Conservation (phyloP, 2,329 filamentous ascomycete species). For the Colletotrichum navitas region DNA sequence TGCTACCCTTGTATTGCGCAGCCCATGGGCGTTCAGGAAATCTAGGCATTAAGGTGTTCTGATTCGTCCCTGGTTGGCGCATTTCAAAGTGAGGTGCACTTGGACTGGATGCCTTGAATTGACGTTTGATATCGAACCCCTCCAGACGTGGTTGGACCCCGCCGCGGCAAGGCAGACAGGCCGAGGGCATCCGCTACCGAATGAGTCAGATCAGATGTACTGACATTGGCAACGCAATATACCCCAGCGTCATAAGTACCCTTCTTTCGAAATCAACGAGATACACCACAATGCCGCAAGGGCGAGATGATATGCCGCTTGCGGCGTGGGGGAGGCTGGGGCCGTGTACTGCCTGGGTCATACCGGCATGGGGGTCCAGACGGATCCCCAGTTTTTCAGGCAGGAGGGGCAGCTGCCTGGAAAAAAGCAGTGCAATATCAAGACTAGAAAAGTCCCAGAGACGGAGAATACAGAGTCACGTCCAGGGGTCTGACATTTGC, state of each 20-base stretch:
- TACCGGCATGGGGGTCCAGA: constrained; percentile 10
- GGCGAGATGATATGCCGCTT: constrained; percentile 2
- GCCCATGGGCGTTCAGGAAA: neutral
- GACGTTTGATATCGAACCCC: constrained; percentile 6
- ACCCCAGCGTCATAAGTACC: neutral
- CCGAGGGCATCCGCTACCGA: neutral
- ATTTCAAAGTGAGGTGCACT: neutral
- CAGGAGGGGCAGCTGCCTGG: neutral
- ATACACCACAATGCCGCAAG: too few relatives aligned
- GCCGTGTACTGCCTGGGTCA: constrained; percentile 9
- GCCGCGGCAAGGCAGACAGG: constrained; percentile 20
- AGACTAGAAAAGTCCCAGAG: constrained; percentile 5
- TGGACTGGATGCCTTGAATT: constrained; percentile 7
- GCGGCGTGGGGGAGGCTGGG: constrained; percentile 10
- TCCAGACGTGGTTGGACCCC: neutral
- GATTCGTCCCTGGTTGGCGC: constrained; percentile 3
- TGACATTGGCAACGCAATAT: neutral
- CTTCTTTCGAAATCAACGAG: neutral
- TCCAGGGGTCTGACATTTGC: neutral
- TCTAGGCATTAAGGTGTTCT: neutral
- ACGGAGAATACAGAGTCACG: neutral
- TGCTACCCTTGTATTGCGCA: neutral
- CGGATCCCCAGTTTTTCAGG: constrained; percentile 11
- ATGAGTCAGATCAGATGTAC: constrained; percentile 15
- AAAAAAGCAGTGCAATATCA: constrained; percentile 2